Conservation (phyloP, 192 early-diverging fungal species). For the Spinellus fusiger region DNA sequence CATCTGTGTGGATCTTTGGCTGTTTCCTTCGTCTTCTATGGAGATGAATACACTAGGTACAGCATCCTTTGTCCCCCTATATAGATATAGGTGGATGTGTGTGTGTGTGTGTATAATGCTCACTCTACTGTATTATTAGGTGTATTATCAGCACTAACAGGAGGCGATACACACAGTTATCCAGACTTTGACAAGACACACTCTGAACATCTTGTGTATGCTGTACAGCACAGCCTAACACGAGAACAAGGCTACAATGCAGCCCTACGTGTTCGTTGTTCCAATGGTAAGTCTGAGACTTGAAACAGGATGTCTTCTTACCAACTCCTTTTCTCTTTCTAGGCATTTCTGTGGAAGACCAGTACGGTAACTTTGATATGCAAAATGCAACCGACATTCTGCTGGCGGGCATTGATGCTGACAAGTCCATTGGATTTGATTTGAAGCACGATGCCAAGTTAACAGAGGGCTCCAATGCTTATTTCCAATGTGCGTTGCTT, state of each 20-base stretch:
- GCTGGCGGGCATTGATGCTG: slow-evolving; percentile 81
- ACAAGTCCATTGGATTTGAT: slow-evolving; percentile 74
- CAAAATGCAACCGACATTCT: slow-evolving; percentile 89
- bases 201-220: slow-evolving; percentile 73
- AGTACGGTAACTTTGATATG: slow-evolving; percentile 94
- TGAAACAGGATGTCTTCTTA: background rate
- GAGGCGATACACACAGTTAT: slow-evolving; percentile 81
- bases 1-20: slow-evolving; percentile 81
- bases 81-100: no score
- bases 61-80: no score
- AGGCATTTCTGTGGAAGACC: slow-evolving; percentile 74
- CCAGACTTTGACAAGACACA: slow-evolving; percentile 70
- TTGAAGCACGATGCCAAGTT: slow-evolving; percentile 88
- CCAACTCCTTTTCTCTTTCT: background rate
- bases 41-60: slow-evolving; percentile 80
- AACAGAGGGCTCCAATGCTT: slow-evolving; percentile 74
- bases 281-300: slow-evolving; percentile 54
- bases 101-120: background rate
- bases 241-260: slow-evolving; percentile 85
- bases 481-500: slow-evolving; percentile 88
- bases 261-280: slow-evolving; percentile 82
- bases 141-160: slow-evolving; percentile 73
- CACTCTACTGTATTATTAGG: slow-evolving; percentile 35
- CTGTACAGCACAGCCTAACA: slow-evolving; percentile 39
- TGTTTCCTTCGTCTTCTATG: slow-evolving; percentile 75